A percentile compares a stretch with the other conserved stretches of the same genome.
These are phyloP conservation scores for Xylariomycetidae sp. DNA, from an alignment of 2,329 filamentous ascomycete species.

Conservation along the genomic window DNA sequence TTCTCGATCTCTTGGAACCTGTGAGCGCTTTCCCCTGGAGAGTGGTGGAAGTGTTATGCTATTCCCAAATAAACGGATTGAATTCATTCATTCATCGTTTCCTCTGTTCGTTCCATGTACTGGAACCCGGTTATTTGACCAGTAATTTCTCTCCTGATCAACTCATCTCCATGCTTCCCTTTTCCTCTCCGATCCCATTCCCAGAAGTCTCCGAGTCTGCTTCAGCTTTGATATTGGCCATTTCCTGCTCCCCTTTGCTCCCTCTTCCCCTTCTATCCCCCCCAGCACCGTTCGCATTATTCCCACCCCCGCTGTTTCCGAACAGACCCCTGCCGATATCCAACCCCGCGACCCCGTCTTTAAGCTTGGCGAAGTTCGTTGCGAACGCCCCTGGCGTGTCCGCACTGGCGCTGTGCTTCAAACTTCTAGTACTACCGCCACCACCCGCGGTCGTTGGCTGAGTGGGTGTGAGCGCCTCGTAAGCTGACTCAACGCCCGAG, in stretches of 20 bases:
- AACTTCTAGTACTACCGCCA: constrained; percentile 23
- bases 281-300: neutral
- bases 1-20: no score
- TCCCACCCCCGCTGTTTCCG: constrained; percentile 24
- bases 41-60: no score
- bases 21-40: no score
- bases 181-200: no score
- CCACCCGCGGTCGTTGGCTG: constrained; percentile 1
- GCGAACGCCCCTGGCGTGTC: constrained; percentile 41
- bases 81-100: no score
- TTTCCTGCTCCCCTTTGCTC: constrained; percentile 16
- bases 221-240: constrained; percentile 21
- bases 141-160: constrained; percentile 4
- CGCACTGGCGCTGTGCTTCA: constrained; percentile 41
- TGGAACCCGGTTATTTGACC: no score
- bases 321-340: constrained; percentile 45
- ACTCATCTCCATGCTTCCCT: constrained; percentile 12
- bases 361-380: constrained; percentile 32
- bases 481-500: constrained; percentile 53
- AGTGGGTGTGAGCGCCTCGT: constrained; percentile 45
- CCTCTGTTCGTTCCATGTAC: no score
- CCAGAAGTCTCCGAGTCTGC: constrained; percentile 12
- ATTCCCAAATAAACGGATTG: no score
- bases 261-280: neutral
- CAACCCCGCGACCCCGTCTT: constrained; percentile 44